Evolutionary conservation across 768 basidiomycete species (phyloP).

Genomic region (Collybiopsis luxurians): DNA sequence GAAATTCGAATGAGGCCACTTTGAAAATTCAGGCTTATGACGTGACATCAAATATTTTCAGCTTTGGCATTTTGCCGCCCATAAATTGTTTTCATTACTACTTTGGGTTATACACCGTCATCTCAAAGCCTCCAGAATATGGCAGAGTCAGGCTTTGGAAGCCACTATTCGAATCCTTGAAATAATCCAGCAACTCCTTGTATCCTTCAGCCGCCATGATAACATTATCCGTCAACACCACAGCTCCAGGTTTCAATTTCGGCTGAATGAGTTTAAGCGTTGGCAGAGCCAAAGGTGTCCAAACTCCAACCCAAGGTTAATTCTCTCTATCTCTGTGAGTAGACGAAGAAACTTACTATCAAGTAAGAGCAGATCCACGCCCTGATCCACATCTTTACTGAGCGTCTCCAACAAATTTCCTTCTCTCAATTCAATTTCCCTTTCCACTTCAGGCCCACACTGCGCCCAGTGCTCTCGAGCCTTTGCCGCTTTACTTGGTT

Average conservation of each 20-base stretch:
- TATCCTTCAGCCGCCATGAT: neutral
- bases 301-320: too few relatives aligned
- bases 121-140: slow-evolving; percentile 5
- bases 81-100: neutral
- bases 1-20: too few relatives aligned
- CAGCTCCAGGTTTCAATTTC: slow-evolving; percentile 2
- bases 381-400: neutral
- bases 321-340: too few relatives aligned
- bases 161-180: neutral
- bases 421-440: neutral
- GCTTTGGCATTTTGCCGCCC: too few relatives aligned
- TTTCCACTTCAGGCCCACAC: slow-evolving; percentile 1
- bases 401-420: slow-evolving; percentile 7
- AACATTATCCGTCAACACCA: neutral
- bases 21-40: too few relatives aligned
- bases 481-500: slow-evolving; percentile 4
- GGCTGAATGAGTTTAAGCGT: slow-evolving; percentile 8
- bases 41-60: too few relatives aligned
- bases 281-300: slow-evolving; percentile 9
- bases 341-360: slow-evolving; percentile 1
- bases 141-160: neutral
- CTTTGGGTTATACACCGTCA: neutral
- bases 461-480: slow-evolving; percentile 3
- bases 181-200: slow-evolving; percentile 1
- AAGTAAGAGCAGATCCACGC: slow-evolving; percentile 9